phyloP scores from a whole-genome alignment of 768 basidiomycete species.

The Lactifluus piperatus region DNA sequence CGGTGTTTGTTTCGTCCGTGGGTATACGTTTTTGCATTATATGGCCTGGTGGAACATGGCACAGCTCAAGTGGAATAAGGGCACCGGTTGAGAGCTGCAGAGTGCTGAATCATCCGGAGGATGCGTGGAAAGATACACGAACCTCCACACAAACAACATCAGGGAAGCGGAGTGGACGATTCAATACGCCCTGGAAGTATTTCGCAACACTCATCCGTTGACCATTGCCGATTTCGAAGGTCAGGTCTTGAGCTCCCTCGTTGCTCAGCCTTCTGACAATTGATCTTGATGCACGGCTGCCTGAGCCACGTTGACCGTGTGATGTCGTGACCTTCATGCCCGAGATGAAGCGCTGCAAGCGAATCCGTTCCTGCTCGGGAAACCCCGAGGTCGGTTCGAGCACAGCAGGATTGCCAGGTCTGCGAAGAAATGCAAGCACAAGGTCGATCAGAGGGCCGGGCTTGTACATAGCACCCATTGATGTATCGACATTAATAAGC shows the following conservation, averaged over 20 bases:
- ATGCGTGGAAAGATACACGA: slow-evolving; percentile 18
- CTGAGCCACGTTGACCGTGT: slow-evolving; percentile 15
- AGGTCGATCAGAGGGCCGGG: slow-evolving; percentile 50
- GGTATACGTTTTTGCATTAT: slow-evolving; percentile 67
- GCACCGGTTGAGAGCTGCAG: slow-evolving; percentile 52
- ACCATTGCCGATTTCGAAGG: slow-evolving; percentile 52
- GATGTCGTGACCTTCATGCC: slow-evolving; percentile 43
- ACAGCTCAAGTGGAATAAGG: slow-evolving; percentile 58
- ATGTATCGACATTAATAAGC: slow-evolving; percentile 69
- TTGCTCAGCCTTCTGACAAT: slow-evolving; percentile 52
- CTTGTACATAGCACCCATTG: slow-evolving; percentile 67
- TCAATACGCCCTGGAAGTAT: slow-evolving; percentile 49
- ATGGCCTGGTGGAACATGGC: slow-evolving; percentile 53
- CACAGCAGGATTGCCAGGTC: slow-evolving; percentile 24
- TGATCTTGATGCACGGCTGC: slow-evolving; percentile 24
- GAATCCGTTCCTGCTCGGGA: slow-evolving; percentile 41
- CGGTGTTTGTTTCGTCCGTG: slow-evolving; percentile 49
- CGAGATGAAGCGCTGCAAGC: slow-evolving; percentile 46
- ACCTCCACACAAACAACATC: slow-evolving; percentile 65
- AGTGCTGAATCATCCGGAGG: neutral
- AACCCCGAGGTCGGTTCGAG: slow-evolving; percentile 36
- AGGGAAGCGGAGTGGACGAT: slow-evolving; percentile 47
- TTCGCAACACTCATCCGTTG: slow-evolving; percentile 46
- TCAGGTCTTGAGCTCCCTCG: slow-evolving; percentile 43
- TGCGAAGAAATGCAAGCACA: slow-evolving; percentile 46